Conservation (phyloP, 148 eudicot species). For the Limonium bicolor region DNA sequence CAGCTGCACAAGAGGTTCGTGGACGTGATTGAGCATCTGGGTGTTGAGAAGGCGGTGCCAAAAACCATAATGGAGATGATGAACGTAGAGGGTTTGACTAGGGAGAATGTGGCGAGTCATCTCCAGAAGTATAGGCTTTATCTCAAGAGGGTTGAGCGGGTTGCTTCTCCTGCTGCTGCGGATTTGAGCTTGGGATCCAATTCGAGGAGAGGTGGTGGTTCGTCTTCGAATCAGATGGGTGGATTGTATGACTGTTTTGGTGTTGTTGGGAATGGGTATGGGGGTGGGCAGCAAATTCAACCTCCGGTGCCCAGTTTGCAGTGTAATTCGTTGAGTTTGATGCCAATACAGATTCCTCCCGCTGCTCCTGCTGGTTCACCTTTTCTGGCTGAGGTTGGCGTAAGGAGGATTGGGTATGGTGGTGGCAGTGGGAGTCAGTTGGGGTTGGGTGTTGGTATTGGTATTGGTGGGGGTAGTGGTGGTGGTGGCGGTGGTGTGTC, state of each 20-base stretch:
- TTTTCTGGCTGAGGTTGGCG: background rate
- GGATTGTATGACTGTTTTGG: too few species aligned
- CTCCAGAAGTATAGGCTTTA: conserved; percentile 38
- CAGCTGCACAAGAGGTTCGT: conserved; percentile 29
- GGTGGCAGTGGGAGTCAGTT: background rate
- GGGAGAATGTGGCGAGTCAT: conserved; percentile 43
- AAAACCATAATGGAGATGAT: conserved; percentile 34
- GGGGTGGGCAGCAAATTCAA: background rate
- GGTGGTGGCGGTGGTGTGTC: background rate
- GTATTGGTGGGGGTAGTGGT: conserved; percentile 1
- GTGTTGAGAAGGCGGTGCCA: conserved; percentile 33
- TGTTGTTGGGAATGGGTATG: background rate
- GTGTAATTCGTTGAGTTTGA: background rate
- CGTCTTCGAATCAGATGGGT: too few species aligned
- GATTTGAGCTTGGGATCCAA: background rate
- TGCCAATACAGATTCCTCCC: background rate
- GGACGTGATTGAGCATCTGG: conserved; percentile 27
- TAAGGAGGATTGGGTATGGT: background rate
- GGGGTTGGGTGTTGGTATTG: background rate
- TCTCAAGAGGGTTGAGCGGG: conserved; percentile 20
- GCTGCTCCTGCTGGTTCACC: background rate
- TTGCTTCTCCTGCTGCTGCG: background rate
- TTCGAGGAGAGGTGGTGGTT: background rate
- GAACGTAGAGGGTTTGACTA: conserved; percentile 36
- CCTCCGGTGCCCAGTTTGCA: background rate